phyloP scores from a whole-genome alignment of 805 yeast species.

The Candida alai region DNA sequence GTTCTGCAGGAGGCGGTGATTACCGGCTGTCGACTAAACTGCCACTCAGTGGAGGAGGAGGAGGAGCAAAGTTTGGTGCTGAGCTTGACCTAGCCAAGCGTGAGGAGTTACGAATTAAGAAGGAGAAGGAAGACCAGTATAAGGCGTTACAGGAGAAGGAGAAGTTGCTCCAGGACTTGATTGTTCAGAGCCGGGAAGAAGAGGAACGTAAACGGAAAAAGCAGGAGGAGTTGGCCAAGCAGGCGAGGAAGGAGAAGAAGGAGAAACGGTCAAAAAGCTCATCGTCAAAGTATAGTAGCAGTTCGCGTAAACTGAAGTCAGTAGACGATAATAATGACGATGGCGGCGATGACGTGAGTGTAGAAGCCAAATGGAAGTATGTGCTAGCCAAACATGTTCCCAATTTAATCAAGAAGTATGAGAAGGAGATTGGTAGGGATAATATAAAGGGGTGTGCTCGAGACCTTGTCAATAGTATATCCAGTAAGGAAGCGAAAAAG shows the following conservation, averaged over 20 bases:
- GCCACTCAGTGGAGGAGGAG: too few relatives aligned
- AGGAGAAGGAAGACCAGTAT: constrained; percentile 30
- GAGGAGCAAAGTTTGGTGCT: neutral
- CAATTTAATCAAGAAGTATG: constrained; percentile 66
- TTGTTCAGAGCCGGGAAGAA: constrained; percentile 25
- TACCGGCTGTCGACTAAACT: too few relatives aligned
- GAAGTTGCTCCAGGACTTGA: constrained; percentile 31
- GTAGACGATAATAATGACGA: too few relatives aligned
- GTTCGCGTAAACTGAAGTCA: too few relatives aligned
- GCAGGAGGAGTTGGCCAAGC: constrained; percentile 4
- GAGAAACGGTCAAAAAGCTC: constrained; percentile 2
- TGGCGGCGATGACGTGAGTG: constrained; percentile 3
- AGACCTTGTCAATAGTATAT: constrained; percentile 67
- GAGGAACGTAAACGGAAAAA: constrained; percentile 11
- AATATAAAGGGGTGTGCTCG: constrained; percentile 72
- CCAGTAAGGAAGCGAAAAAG: constrained; percentile 62
- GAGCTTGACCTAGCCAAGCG: constrained; percentile 24
- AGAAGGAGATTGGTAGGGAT: constrained; percentile 65
- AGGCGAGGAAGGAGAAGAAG: constrained; percentile 7
- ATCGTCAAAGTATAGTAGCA: neutral
- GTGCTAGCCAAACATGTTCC: constrained; percentile 76
- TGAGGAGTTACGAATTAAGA: constrained; percentile 33
- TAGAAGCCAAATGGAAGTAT: constrained; percentile 38
- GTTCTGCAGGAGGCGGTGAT: neutral
- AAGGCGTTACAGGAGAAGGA: constrained; percentile 33